Percentiles rank a stretch among this genome's conserved stretches.
Evolutionary conservation across 371 early-diverging fungal species (phyloP).

Genomic region (Nematocida sp.): DNA sequence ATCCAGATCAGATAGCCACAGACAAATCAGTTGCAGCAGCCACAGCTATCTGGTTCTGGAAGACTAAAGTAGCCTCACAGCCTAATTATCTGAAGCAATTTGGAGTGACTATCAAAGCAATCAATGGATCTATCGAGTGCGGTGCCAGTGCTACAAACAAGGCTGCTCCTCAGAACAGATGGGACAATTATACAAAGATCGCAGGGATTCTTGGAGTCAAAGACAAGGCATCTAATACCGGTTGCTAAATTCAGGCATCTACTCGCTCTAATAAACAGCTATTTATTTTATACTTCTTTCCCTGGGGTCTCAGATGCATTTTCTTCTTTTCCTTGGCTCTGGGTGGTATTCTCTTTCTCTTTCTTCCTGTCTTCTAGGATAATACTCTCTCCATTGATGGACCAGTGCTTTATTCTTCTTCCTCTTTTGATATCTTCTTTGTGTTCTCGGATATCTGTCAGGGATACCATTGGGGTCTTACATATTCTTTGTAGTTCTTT

Average conservation of each 20-base stretch:
- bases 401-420: neutral
- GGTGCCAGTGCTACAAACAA: slow-evolving; percentile 50
- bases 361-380: no score
- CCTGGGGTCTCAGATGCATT: neutral
- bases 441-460: slow-evolving; percentile 1
- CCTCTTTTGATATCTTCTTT: slow-evolving; percentile 41
- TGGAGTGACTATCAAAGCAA: slow-evolving; percentile 65
- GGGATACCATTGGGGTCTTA: neutral
- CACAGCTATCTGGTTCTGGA: slow-evolving; percentile 64
- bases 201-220: slow-evolving; percentile 58
- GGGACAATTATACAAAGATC: slow-evolving; percentile 58
- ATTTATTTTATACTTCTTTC: slow-evolving; percentile 41
- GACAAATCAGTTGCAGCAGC: slow-evolving; percentile 61
- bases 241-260: slow-evolving; percentile 65
- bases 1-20: slow-evolving; percentile 62
- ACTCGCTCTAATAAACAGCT: slow-evolving; percentile 46
- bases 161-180: slow-evolving; percentile 59
- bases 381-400: neutral
- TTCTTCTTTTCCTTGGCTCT: slow-evolving; percentile 8
- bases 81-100: slow-evolving; percentile 58
- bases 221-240: slow-evolving; percentile 57
- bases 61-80: slow-evolving; percentile 55
- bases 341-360: neutral
- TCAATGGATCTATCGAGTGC: slow-evolving; percentile 65
- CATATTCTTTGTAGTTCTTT: slow-evolving; percentile 3